These are phyloP conservation scores for Suillus subluteus DNA, from an alignment of 768 basidiomycete genomes.

Conservation along the genomic window DNA sequence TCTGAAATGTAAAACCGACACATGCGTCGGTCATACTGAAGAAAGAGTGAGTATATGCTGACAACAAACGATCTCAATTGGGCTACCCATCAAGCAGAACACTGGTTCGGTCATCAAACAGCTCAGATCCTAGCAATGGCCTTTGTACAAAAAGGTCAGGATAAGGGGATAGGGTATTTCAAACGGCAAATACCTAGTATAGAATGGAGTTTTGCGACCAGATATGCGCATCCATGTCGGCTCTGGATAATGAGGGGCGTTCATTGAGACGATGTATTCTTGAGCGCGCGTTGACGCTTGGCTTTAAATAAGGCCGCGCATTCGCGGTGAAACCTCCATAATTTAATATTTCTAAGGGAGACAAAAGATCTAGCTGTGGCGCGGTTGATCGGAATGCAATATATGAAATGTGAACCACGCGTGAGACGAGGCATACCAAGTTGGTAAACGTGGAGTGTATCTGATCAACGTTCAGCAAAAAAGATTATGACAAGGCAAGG, in stretches of 20 bases:
- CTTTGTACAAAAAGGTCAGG: conserved; percentile 3
- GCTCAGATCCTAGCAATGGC: conserved; percentile 20
- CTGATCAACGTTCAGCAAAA: not conserved
- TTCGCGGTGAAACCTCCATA: not conserved
- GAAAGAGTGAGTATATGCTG: not conserved
- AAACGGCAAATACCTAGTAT: not conserved
- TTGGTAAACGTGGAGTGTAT: not conserved
- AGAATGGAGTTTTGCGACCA: not conserved
- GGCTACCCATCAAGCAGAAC: conserved; percentile 15
- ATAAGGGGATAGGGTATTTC: not conserved
- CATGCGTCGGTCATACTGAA: conserved; percentile 14
- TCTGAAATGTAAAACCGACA: conserved; percentile 17
- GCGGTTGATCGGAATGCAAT: conserved; percentile 1
- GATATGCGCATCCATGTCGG: not conserved
- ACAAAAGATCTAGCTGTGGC: conserved; percentile 2
- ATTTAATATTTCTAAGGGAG: not conserved
- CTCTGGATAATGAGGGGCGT: conserved; percentile 5
- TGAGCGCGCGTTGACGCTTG: not conserved
- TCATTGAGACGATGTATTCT: not conserved
- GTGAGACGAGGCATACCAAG: conserved; percentile 1
- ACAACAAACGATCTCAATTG: not conserved
- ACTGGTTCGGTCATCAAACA: conserved; percentile 16
- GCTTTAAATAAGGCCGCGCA: not conserved
- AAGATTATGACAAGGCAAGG: not conserved
- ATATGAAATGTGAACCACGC: not conserved